A percentile compares a stretch with the other conserved stretches of the same genome.
Conservation (phyloP, 75 land plant species). For the Selaginella tamariscina region DNA sequence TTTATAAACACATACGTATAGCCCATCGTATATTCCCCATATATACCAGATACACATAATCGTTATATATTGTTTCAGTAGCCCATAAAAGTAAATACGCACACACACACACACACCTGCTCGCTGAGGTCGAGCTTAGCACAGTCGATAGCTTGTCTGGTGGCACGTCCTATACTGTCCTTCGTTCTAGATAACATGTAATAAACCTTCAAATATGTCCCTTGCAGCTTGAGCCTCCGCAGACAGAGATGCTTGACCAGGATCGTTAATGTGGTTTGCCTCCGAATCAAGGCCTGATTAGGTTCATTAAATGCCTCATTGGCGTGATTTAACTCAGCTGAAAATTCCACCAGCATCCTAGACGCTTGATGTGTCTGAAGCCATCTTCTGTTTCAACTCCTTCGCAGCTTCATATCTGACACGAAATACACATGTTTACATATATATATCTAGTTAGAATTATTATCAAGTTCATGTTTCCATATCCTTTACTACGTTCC, state of each 20-base stretch:
- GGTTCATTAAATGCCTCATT: slow-evolving; percentile 55
- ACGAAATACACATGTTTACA: too few relatives aligned
- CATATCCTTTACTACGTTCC: too few relatives aligned
- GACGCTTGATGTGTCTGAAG: slow-evolving; percentile 25
- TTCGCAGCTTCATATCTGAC: slow-evolving; percentile 36
- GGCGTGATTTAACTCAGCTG: slow-evolving; percentile 26
- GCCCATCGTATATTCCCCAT: too few relatives aligned
- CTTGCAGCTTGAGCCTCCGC: slow-evolving; percentile 94
- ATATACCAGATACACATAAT: too few relatives aligned
- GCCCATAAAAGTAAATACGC: background rate
- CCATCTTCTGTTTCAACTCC: slow-evolving; percentile 26
- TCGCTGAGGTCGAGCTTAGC: slow-evolving; percentile 81
- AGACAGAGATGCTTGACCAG: background rate
- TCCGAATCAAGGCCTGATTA: background rate
- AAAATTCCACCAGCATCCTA: too few relatives aligned
- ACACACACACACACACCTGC: slow-evolving; percentile 38
- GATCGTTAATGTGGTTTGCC: background rate
- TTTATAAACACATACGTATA: too few relatives aligned
- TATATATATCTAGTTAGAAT: too few relatives aligned
- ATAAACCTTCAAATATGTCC: slow-evolving; percentile 93
- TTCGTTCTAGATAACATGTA: slow-evolving; percentile 94
- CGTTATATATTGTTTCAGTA: too few relatives aligned
- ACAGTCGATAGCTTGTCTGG: slow-evolving; percentile 95
- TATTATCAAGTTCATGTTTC: too few relatives aligned
- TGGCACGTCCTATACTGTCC: slow-evolving; percentile 95